Conservation (phyloP, 345 rosid species). For the Cardiospermum halicacabum region DNA sequence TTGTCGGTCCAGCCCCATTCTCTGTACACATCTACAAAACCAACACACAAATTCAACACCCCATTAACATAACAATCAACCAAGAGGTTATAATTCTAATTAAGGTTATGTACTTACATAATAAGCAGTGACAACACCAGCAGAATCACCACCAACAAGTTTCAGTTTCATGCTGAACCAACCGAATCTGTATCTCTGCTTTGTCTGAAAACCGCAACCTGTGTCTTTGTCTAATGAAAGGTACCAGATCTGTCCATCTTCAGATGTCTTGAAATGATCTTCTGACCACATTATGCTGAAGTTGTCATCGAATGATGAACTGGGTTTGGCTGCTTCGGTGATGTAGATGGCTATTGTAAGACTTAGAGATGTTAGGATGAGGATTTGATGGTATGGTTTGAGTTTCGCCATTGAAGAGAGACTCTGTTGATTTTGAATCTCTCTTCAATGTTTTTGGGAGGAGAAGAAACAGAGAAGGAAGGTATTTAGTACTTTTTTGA, state of each 20-base stretch:
- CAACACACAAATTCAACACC: too few species aligned
- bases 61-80: too few species aligned
- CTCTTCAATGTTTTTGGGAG: constrained; percentile 26
- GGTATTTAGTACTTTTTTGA: constrained; percentile 2
- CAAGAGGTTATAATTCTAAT: too few species aligned
- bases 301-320: constrained; percentile 69
- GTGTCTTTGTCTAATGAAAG: constrained; percentile 87
- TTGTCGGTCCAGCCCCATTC: constrained; percentile 87
- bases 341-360: too few species aligned
- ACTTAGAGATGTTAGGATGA: too few species aligned
- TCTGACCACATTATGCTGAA: constrained; percentile 95
- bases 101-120: too few species aligned
- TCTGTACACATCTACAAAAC: constrained; percentile 84
- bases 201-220: constrained; percentile 97
- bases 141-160: constrained; percentile 92
- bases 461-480: neutral
- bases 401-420: constrained; percentile 37
- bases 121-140: constrained; percentile 95
- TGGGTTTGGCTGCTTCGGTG: constrained; percentile 32
- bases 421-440: constrained; percentile 20
- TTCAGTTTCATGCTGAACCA: constrained; percentile 99
- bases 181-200: constrained; percentile 86
- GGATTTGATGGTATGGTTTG: too few species aligned
- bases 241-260: constrained; percentile 96
- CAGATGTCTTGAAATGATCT: constrained; percentile 84